These are phyloP conservation scores for Plenodomus biglobosus DNA, from an alignment of 2,329 filamentous ascomycete species.

Conservation along the genomic window DNA sequence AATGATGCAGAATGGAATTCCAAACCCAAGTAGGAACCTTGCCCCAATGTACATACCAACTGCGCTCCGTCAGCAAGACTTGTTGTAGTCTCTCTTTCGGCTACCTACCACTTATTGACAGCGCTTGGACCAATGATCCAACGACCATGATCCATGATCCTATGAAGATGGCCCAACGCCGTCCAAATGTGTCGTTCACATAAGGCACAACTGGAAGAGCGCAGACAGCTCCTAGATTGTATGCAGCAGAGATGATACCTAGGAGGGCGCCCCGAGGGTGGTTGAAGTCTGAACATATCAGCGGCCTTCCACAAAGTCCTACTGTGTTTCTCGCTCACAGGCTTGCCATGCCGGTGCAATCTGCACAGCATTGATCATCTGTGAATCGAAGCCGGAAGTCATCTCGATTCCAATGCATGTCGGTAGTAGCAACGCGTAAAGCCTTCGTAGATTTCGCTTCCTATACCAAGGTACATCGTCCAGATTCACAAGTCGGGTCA, in stretches of 20 bases:
- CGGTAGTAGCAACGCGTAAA: conserved; percentile 41
- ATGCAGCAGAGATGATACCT: conserved; percentile 49
- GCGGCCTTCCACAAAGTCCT: background rate
- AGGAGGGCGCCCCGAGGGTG: conserved; percentile 43
- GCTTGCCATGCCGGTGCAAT: conserved; percentile 30
- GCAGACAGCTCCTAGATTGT: conserved; percentile 45
- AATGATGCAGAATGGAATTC: conserved; percentile 65
- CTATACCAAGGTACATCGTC: conserved; percentile 46
- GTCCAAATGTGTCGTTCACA: conserved; percentile 48
- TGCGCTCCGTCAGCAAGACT: conserved; percentile 8
- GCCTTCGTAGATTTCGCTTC: conserved; percentile 39
- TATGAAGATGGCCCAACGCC: conserved; percentile 44
- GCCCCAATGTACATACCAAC: conserved; percentile 58
- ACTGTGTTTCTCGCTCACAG: conserved; percentile 19
- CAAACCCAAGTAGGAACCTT: conserved; percentile 65
- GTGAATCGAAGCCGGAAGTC: conserved; percentile 38
- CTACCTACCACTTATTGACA: conserved; percentile 23
- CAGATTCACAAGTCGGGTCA: conserved; percentile 46
- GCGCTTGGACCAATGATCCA: conserved; percentile 38
- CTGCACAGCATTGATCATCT: conserved; percentile 39
- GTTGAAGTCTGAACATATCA: conserved; percentile 23
- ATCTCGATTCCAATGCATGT: conserved; percentile 41
- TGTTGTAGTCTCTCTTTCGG: background rate
- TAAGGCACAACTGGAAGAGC: conserved; percentile 39
- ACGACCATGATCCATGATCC: conserved; percentile 51